Evolutionary conservation across 768 basidiomycete species (phyloP), one percentile per base, ranked within the genome.

Genomic region (Panaeolus papilionaceus): DNA sequence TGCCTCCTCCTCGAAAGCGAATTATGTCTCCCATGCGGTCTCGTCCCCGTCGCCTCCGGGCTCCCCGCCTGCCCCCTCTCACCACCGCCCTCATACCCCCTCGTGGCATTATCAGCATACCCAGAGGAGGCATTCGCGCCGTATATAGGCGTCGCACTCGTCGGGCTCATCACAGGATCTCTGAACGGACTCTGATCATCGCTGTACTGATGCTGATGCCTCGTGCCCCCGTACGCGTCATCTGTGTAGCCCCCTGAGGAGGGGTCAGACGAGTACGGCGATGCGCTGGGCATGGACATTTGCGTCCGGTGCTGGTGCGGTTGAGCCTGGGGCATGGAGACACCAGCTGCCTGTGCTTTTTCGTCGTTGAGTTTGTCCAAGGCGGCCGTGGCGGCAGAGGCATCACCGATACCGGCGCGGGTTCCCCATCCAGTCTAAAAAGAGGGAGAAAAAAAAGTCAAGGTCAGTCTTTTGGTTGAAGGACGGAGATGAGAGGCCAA

Each of bases 401-500:
- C 89, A 82, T 95, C 92, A 75, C 94, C 93, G 73, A 96, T 93
- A 80, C 95, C 95, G 6, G 95, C 88, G 77, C 95, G 91, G n/a
- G 95, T 98, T 49, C 95, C 95, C 95, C 95, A 97, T 47, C 92
- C 95, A 75, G 94, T 96, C 90, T 93, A 67, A 6, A 69, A 26
- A 63, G 68, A 11, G 45, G 51, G 14, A 68, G 23, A 68, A 14
- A 20, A 9, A n/a, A n/a, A n/a, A n/a, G n/a, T n/a, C n/a, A n/a
- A n/a, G n/a, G n/a, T n/a, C n/a, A n/a, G n/a, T n/a, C n/a, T n/a
- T 33, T 33, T 5, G 33, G 2, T 33, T 18, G 20, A 4, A 10
- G 14, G 23, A 42, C 20, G 62, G 4, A 47, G 38, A 63, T 54
- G 44, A 28, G 33, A 38, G n/a, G 40, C 12, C 11, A 2, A 1